Base-by-base conservation (phyloP, 331 rosid genomes). In the Quercus tomentella region DNA sequence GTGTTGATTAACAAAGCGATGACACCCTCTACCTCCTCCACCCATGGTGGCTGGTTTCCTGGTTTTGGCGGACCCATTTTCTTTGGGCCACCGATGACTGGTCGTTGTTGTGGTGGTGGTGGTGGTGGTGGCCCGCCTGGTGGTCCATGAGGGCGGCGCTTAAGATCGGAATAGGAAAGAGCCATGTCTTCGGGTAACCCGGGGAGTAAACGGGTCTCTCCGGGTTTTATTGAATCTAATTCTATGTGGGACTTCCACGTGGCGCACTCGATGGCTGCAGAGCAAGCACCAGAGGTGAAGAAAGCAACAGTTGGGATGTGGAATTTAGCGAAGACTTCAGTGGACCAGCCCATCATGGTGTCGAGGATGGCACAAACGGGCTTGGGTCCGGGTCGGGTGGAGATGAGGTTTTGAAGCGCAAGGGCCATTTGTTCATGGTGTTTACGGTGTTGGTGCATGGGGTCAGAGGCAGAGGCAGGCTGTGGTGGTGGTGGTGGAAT, bases 201-300 rank as follows among this genome's bases (percentile, higher is more conserved):
- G 12, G 90, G 87, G 1, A 92, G 77, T 14, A 79, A 76, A 45
- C 81, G 79, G 71, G 51, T 75, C 82, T 92, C 89, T 0, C 82
- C 89, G 8, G 90, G 89, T 35, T 85, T 83, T 8, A 90, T 0
- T 41, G 45, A 7, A 4, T 88, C 86, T 7, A 41, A 0, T 0
- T 78, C 25, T 2, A 86, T 77, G 0, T 79, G 84, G 21, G 84
- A 86, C 78, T 88, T 90, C 93, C 92, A 92, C 20, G 15, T 0
- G 25, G 92, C 92, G 4, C 80, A 30, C 63, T 88, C 96, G 75
- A 92, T 31, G 20, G 96, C 90, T 0, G 90, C 85, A 0, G 92
- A 76, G 87, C 87, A 87, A 1, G 92, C 96, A 9, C 88, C 94
- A 31, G 89, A 85, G 33, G 97, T 92, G 84, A 91, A 87, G 80